Evolutionary conservation across 139 green algal species (phyloP), one percentile per base, ranked within the genome.

Genomic region (Coelastrella sp.): DNA sequence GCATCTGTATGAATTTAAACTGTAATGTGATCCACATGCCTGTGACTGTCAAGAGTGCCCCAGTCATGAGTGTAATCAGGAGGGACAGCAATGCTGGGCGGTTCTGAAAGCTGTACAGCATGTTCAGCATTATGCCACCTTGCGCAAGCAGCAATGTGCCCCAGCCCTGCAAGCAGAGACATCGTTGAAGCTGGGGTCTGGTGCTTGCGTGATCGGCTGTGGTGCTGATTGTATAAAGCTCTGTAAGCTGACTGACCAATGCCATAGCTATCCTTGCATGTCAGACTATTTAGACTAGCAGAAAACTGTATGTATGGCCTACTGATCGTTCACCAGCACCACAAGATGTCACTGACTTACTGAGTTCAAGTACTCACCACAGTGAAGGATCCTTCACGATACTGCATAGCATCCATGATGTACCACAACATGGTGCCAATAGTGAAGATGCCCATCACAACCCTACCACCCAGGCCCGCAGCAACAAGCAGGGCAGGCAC

Each of bases 1-100:
- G 92, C 80, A 96, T 82, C 81, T 98, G 80, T 21, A 99, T 85
- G 89, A 93, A 99, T 34, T 91, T 92, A 89, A 99, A 99, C 89
- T 99, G 95, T 69, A 99, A 73, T 8, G 94, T 96, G 6, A 88
- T 91, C 96, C 96, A 99, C 43, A 91, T 91, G 45, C 88, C 91
- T 11, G 72, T 37, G 51, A 86, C 64, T 21, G 71, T 40, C 57
- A 88, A 71, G 30, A 87, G 17, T 34, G 88, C 71, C 27, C 48
- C 71, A 7, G 86, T 45, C 43, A 90, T 64, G n/a, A 91, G 67
- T 25, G 72, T 48, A 17, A 83, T 86, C 30, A 91, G 79, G 9
- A 91, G 4, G 4, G 89, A 66, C 45, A 81, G 69, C 43, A 89
- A 45, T 43, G 83, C 41, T 17, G 91, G 77, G 25, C 89, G 69